Evolutionary conservation across 1,139 yeast species (phyloP).

Genomic region (Lodderomyces parapsilosis): DNA sequence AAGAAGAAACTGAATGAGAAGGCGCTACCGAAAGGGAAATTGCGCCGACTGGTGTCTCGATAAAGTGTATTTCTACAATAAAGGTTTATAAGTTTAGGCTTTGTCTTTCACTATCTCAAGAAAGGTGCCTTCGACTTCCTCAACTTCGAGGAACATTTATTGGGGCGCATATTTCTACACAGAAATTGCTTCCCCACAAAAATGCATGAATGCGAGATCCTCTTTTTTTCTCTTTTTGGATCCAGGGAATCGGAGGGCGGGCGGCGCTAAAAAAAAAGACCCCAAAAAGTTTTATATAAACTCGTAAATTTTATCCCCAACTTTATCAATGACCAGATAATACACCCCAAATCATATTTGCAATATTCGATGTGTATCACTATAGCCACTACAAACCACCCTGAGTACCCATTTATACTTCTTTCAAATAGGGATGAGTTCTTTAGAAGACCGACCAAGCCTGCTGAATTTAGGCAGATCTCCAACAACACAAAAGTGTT

Average conservation of each 20-base stretch:
- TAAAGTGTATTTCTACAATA: too few species aligned
- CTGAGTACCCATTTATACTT: conserved; percentile 66
- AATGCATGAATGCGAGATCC: not conserved
- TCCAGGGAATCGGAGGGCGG: not conserved
- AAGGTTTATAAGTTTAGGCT: too few species aligned
- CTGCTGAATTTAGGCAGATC: conserved; percentile 50
- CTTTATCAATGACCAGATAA: not conserved
- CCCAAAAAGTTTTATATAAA: not conserved
- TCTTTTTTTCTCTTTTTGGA: not conserved
- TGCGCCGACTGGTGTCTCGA: too few species aligned
- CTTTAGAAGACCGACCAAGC: conserved; percentile 67
- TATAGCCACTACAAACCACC: conserved; percentile 58
- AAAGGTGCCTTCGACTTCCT: too few species aligned
- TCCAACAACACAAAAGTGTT: conserved; percentile 41
- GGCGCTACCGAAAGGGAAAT: conserved; percentile 2
- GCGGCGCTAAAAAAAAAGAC: not conserved
- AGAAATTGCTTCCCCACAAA: conserved; percentile 6
- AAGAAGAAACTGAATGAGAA: too few species aligned
- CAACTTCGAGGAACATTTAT: too few species aligned
- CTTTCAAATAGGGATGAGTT: conserved; percentile 87
- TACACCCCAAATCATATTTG: not conserved
- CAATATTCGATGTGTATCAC: conserved; percentile 57
- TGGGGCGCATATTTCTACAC: not conserved
- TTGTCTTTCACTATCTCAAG: too few species aligned
- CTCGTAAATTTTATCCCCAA: not conserved